phyloP scores from a whole-genome alignment of 1,284 basidiomycete genomes.

The Flammula alnicola region DNA sequence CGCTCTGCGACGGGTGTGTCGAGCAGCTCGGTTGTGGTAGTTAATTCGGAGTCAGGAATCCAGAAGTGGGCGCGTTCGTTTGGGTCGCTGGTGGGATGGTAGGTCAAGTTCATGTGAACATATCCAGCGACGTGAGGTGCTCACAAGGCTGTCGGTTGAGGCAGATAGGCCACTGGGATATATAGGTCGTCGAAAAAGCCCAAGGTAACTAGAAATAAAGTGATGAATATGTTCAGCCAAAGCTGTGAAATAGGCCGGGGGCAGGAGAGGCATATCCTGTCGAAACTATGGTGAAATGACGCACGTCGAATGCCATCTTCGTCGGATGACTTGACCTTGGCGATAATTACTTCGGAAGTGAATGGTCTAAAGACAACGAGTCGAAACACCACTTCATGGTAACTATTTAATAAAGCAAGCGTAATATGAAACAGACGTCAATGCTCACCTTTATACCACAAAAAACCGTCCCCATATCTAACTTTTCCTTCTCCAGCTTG shows the following conservation, averaged over 20 bases:
- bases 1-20: constrained; percentile 71
- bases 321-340: constrained; percentile 85
- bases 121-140: constrained; percentile 29
- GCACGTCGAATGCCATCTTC: constrained; percentile 82
- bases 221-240: too few species aligned
- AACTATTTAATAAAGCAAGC: background rate
- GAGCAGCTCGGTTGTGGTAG: constrained; percentile 65
- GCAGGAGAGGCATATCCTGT: too few species aligned
- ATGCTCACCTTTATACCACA: constrained; percentile 89
- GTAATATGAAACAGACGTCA: background rate
- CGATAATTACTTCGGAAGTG: constrained; percentile 87
- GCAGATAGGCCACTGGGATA: constrained; percentile 73
- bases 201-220: constrained; percentile 66
- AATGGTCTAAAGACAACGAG: constrained; percentile 94
- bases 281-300: too few species aligned
- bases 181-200: constrained; percentile 97
- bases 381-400: constrained; percentile 78
- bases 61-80: constrained; percentile 85
- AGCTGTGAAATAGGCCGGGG: too few species aligned
- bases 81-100: constrained; percentile 59
- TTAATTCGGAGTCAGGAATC: constrained; percentile 65
- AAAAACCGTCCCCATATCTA: constrained; percentile 91
- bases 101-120: background rate
- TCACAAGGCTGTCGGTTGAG: constrained; percentile 80
- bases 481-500: constrained; percentile 91